Conservation (phyloP, 352 stramenopile genomes). For the Globisporangium recalcitrans region DNA sequence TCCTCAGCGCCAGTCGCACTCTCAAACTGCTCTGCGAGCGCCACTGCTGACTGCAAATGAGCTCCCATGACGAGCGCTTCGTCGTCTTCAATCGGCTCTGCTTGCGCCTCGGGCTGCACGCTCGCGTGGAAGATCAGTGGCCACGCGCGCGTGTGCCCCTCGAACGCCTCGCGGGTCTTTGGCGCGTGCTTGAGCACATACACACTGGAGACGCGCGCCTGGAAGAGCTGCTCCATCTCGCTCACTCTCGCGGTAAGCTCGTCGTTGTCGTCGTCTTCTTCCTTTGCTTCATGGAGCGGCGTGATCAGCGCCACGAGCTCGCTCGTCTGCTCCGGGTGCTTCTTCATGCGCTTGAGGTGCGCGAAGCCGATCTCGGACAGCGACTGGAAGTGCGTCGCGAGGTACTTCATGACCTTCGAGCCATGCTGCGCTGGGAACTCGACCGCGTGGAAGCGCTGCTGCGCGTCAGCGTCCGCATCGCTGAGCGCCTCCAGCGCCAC, state of each 20-base stretch:
- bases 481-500: conserved; percentile 23
- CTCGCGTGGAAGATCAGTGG: conserved; percentile 79
- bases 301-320: conserved; percentile 54
- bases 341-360: conserved; percentile 85
- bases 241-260: conserved; percentile 1
- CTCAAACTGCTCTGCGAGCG: conserved; percentile 18
- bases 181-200: conserved; percentile 51
- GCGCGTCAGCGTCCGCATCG: conserved; percentile 28
- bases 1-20: conserved; percentile 14
- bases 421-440: conserved; percentile 60
- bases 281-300: conserved; percentile 24
- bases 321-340: conserved; percentile 30
- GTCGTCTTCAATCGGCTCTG: conserved; percentile 32
- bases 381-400: conserved; percentile 41
- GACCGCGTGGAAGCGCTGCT: conserved; percentile 67
- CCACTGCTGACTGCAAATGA: conserved; percentile 24
- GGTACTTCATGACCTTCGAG: conserved; percentile 59
- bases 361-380: conserved; percentile 59
- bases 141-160: conserved; percentile 55
- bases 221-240: conserved; percentile 34
- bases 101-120: conserved; percentile 34
- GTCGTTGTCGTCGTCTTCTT: conserved; percentile 1
- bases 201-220: conserved; percentile 38
- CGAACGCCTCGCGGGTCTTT: conserved; percentile 53
- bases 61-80: conserved; percentile 33